Base-by-base conservation (phyloP, 176 grass and related monocot genomes). In the Juncus inflexus region DNA sequence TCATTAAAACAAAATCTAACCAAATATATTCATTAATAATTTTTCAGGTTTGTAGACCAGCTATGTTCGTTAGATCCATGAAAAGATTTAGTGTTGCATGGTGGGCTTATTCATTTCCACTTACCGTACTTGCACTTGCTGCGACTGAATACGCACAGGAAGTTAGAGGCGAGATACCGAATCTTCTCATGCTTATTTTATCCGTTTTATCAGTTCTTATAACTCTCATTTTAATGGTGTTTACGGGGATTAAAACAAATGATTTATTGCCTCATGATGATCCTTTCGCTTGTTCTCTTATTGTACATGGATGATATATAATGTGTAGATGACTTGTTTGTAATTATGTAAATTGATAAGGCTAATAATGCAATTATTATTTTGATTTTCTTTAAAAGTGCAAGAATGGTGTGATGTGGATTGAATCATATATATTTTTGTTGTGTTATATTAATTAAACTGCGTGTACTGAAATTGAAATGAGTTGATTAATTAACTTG, bases 41-140 rank as follows among this genome's bases (percentile, higher is more conserved):
- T 37, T 9, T 49, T 15, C 43, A 89, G 86, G 68, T 66, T 0
- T 76, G 7, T 76, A 86, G 4, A 49, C 74, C 80, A 78, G 77
- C 70, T 0, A 72, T 59, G 78, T 90, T 77, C 28, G 78, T 1
- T 82, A 68, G 12, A 77, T 86, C 55, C 6, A 95, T 95, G 90
- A 79, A 77, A 19, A 76, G 70, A n/a, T 95, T 95, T 77, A 81
- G 80, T n/a, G 52, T 90, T 51, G 77, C 86, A 6, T 95, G 90
- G 90, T 95, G 90, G 90, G 86, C 90, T 3, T 95, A 95, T 83
- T 83, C 86, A 15, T 86, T 95, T 54, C 90, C 90, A 36, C 73
- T 95, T 69, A 86, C 90, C 0, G 73, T 76, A 41, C 76, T 77
- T 4, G 86, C 86, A 42, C 40, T 95, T 37, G 77, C 83, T 2